Percentiles rank a stretch among this genome's conserved stretches.
Evolutionary conservation across 257 asterid genomes (phyloP).

Genomic region (Gynochthodes officinalis): DNA sequence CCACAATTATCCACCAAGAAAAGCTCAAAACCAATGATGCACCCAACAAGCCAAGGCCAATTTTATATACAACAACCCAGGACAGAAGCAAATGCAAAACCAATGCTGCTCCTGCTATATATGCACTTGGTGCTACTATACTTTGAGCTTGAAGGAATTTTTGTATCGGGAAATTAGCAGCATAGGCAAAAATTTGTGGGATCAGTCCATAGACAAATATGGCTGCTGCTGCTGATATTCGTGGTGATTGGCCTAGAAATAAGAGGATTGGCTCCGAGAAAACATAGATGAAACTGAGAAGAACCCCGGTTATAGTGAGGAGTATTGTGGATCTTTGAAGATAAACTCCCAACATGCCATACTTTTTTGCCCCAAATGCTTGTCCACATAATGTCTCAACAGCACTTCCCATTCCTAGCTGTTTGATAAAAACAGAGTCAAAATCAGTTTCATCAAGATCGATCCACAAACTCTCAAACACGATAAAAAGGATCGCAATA

Average conservation of each 20-base stretch:
- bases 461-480: too few relatives aligned
- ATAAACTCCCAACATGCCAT: constrained; percentile 8
- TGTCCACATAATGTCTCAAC: constrained; percentile 9
- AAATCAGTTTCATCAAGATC: not conserved
- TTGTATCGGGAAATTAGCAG: constrained; percentile 1
- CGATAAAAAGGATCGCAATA: not conserved
- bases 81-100: not conserved
- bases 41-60: constrained; percentile 3
- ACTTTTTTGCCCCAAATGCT: constrained; percentile 11
- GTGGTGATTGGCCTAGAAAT: constrained; percentile 1
- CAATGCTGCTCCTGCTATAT: constrained; percentile 1
- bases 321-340: constrained; percentile 6
- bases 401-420: constrained; percentile 13
- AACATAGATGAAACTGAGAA: not conserved
- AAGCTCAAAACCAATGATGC: constrained; percentile 7
- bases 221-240: constrained; percentile 4
- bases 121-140: constrained; percentile 1
- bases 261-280: constrained; percentile 12
- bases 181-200: constrained; percentile 8
- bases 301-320: constrained; percentile 1
- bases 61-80: not conserved
- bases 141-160: constrained; percentile 6
- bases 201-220: constrained; percentile 9
- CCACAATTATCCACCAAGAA: constrained; percentile 9
- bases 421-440: not conserved